Evolutionary conservation across 2,329 filamentous ascomycete genomes (phyloP).

Genomic region (Fusarium algeriense): DNA sequence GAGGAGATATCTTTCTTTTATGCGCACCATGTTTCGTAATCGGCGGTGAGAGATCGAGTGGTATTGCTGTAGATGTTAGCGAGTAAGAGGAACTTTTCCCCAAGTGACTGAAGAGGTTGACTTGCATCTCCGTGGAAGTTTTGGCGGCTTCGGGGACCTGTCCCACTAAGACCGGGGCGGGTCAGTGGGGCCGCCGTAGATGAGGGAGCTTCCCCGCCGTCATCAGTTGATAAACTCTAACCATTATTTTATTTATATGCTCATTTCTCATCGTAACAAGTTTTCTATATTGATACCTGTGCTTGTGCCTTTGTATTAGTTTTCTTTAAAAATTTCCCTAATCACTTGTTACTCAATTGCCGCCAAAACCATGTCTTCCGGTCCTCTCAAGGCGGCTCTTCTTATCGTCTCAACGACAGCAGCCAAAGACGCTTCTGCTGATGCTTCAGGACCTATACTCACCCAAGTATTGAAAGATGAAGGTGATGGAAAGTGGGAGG

Average conservation of each 20-base stretch:
- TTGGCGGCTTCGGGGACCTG: conserved; percentile 29
- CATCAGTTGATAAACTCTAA: conserved; percentile 19
- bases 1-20: conserved; percentile 97
- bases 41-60: background rate
- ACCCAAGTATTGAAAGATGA: conserved; percentile 75
- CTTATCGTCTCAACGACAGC: conserved; percentile 94
- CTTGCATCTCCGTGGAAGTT: conserved; percentile 25
- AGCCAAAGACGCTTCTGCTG: conserved; percentile 80
- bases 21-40: conserved; percentile 79
- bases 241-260: conserved; percentile 6
- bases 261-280: background rate
- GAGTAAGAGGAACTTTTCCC: background rate
- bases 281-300: background rate
- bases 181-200: conserved; percentile 38
- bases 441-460: conserved; percentile 77
- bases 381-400: conserved; percentile 77
- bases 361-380: conserved; percentile 44
- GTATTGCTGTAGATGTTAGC: background rate
- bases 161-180: conserved; percentile 39
- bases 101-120: conserved; percentile 20
- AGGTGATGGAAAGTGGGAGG: conserved; percentile 77
- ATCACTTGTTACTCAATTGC: background rate
- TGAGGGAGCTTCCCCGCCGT: conserved; percentile 37
- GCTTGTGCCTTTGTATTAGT: background rate
- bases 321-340: background rate